Evolutionary conservation across 2,329 filamentous ascomycete genomes (phyloP), one percentile per base, ranked within the genome.

Genomic region (Anisogramma anomala): DNA sequence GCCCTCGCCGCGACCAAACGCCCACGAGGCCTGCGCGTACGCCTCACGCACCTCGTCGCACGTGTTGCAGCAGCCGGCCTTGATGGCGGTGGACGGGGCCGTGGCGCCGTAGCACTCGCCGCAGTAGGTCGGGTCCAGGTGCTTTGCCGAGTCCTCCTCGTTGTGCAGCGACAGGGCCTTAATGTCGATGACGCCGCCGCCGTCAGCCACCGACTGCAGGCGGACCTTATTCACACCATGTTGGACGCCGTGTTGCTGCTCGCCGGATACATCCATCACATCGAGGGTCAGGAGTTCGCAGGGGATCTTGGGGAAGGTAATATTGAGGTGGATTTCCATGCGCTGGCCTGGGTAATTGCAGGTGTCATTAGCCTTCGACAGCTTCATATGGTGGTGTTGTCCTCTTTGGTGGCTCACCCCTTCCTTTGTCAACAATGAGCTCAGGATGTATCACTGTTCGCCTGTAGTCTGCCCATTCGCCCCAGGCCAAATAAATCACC

Each of bases 291-390:
- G 71, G 38, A 98, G 77, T 63, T 96, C 89, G 66, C 91, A 98
- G 8, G 91, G 91, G 52, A 98, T 75, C 48, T 80, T 79, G 8
- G 91, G 91, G 60, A 98, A 98, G 34, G 86, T 91, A 46, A 98
- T 80, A 67, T 98, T 98, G 63, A 98, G 75, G 61, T 94, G 87
- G 50, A 98, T 98, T 61, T 96, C 91, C 89, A 98, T 96, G 63
- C 89, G 86, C 71, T 98, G 88, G 61, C 86, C 84, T 86, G 52
- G 58, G 20, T 18, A 13, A 36, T 28, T 39, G 22, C 14, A 23
- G 32, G 22, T 37, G 27, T 36, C 15, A 46, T 54, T 42, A 53
- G 49, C 41, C 39, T 17, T 33, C 30, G 11, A 17, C 26, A 15
- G 15, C 25, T 30, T 33, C 9, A 5, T 8, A 18, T 11, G 8